Base-by-base conservation (phyloP, 2,329 filamentous ascomycete species). In the Aspergillus proliferans region DNA sequence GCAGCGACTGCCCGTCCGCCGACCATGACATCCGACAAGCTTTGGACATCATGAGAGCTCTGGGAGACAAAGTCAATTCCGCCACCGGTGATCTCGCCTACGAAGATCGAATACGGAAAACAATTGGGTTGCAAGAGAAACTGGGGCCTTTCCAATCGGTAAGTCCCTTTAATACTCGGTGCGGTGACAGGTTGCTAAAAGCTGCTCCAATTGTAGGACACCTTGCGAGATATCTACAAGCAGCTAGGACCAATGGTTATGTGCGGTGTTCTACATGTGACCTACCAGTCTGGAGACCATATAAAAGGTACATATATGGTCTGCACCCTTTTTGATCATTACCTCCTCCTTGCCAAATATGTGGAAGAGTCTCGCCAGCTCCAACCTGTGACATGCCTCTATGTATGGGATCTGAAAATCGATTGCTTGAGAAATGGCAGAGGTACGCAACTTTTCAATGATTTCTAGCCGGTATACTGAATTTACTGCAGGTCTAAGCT, bases 41-140 rank as follows among this genome's bases (percentile, higher is more conserved):
- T 0, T 74, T 94, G 28, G 79, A 83, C 47, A 78, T 83, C 44
- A 74, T 96, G 36, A 83, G 87, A 36, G 83, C 88, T 64, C 82
- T 85, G 12, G 90, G 89, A 2, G 77, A 81, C 4, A 85, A 86
- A 58, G 89, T 96, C 66, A 95, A 97, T 64, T 77, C 82, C 50
- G 88, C 88, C n/a, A 91, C 87, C 21, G 84, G 89, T 51, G 87
- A 93, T 60, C 81, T 82, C 7, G 73, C 81, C 43, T 83, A 84
- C 57, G 85, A 85, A 59, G 78, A 77, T 15, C 78, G 81, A 0
- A 81, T 96, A 48, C 84, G 92, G 58, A 90, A 85, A 57, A 94
- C 90, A 0, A 90, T 91, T 82, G 71, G 88, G 18, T 74, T 98
- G 12, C 90, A 95, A 67, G 86, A 92, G 58, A 84, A 88, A 30